phyloP scores from a whole-genome alignment of 768 basidiomycete genomes.

The Serendipita sp. region DNA sequence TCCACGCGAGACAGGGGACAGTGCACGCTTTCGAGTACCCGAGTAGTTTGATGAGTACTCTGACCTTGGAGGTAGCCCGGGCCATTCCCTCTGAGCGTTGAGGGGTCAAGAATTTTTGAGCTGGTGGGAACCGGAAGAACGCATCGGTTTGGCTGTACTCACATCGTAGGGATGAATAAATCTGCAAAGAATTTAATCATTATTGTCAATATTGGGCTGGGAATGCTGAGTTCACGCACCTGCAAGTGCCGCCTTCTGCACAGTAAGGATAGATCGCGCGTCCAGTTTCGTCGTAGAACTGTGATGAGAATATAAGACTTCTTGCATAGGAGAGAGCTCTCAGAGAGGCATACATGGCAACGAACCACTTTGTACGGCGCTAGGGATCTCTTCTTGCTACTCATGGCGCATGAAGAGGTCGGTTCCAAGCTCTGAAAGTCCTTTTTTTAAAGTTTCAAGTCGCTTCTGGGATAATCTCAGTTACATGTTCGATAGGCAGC shows the following conservation, averaged over 20 bases:
- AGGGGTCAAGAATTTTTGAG: conserved; percentile 13
- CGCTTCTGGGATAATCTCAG: too few species aligned
- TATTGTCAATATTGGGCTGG: conserved; percentile 14
- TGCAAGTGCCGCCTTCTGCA: conserved; percentile 33
- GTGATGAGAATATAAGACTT: too few species aligned
- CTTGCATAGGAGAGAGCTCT: too few species aligned
- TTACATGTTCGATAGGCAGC: too few species aligned
- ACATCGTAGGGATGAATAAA: background rate
- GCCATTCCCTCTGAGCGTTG: conserved; percentile 16
- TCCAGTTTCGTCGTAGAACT: conserved; percentile 35
- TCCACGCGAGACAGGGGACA: background rate
- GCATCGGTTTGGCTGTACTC: background rate
- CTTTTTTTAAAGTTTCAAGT: too few species aligned
- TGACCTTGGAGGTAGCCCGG: conserved; percentile 13
- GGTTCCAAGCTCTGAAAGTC: too few species aligned
- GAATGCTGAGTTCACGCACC: conserved; percentile 23
- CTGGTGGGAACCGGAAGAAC: background rate
- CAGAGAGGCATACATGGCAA: background rate
- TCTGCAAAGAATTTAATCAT: conserved; percentile 8
- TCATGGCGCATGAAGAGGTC: too few species aligned
- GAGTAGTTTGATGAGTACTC: background rate
- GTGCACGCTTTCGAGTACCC: too few species aligned
- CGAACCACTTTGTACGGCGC: background rate
- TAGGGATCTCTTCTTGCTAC: too few species aligned
- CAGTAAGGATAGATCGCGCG: conserved; percentile 29